Percentiles rank a stretch among this genome's conserved stretches.
These are phyloP conservation scores for Xanthoconium stramineum DNA, from an alignment of 768 basidiomycete genomes.

Conservation along the genomic window DNA sequence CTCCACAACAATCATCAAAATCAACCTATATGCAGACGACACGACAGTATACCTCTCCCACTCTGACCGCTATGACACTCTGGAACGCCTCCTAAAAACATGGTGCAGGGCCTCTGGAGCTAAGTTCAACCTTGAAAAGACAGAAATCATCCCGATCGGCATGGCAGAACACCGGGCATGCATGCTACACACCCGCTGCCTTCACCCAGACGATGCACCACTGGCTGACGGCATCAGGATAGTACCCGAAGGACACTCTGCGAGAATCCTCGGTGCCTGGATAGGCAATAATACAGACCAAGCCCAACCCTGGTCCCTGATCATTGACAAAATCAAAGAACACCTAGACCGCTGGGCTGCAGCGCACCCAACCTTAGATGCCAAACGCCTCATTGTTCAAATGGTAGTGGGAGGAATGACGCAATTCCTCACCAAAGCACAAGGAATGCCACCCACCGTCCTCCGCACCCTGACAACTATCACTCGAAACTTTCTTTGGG, in stretches of 20 bases:
- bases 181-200: too few species aligned
- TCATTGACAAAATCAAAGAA: conserved; percentile 20
- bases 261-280: conserved; percentile 17
- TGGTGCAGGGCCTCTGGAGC: conserved; percentile 32
- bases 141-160: conserved; percentile 27
- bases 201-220: too few species aligned
- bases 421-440: conserved; percentile 31
- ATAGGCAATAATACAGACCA: conserved; percentile 21
- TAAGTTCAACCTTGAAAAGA: conserved; percentile 24
- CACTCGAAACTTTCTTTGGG: too few species aligned
- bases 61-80: background rate
- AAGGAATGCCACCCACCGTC: background rate
- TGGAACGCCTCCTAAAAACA: conserved; percentile 20
- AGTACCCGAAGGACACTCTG: too few species aligned
- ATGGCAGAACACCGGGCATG: background rate
- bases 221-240: too few species aligned
- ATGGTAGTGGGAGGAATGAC: conserved; percentile 17
- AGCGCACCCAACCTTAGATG: conserved; percentile 20
- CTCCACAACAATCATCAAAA: background rate
- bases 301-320: conserved; percentile 10
- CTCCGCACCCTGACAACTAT: too few species aligned
- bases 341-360: too few species aligned
- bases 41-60: conserved; percentile 18
- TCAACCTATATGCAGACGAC: conserved; percentile 29
- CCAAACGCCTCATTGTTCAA: conserved; percentile 14